Base-by-base conservation (phyloP, 2,329 filamentous ascomycete species). In the Calonectria pseudoreteaudii region DNA sequence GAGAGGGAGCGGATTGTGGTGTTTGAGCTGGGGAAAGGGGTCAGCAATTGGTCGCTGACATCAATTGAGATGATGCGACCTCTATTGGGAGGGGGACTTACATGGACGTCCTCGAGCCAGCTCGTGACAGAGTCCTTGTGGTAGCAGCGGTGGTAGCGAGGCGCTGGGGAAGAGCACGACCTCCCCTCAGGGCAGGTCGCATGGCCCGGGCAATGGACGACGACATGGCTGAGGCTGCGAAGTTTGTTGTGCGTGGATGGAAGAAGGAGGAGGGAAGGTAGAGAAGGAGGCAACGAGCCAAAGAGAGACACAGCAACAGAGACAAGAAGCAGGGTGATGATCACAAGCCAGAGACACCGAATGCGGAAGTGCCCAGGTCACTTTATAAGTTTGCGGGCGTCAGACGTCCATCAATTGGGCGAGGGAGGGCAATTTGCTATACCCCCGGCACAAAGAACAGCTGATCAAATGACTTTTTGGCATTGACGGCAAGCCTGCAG, bases 1-100 rank as follows among this genome's bases (percentile, higher is more conserved):
- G 92, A 93, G 72, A 95, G 89, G 26, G 88, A 81, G 78, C 92
- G 90, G 72, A 83, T 77, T 77, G 86, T 76, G 76, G 86, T 85
- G 76, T 75, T 80, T 26, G 58, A 53, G 23, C 65, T 77, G n/a
- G 28, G 36, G 31, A 72, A 69, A 26, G 66, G 30, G 64, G 65
- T 74, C 38, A 74, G 73, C 44, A 18, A 72, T 49, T 58, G 47
- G n/a, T 47, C n/a, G 44, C 44, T 13, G 44, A 28, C 23, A 31
- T 44, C 50, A 68, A 68, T 68, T 68, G 50, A 53, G n/a, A n/a
- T 6, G 28, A 23, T 16, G 23, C 34, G 6, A 10, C 28, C 18
- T 10, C 11, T 31, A 8, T 14, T 9, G 4, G 30, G 23, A 13
- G 4, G 30, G 23, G 53, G 44, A 36, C 82, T 78, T 78, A 84